These are phyloP conservation scores for Penstemon eatonii DNA, from an alignment of 257 asterid genomes.

Conservation along the genomic window DNA sequence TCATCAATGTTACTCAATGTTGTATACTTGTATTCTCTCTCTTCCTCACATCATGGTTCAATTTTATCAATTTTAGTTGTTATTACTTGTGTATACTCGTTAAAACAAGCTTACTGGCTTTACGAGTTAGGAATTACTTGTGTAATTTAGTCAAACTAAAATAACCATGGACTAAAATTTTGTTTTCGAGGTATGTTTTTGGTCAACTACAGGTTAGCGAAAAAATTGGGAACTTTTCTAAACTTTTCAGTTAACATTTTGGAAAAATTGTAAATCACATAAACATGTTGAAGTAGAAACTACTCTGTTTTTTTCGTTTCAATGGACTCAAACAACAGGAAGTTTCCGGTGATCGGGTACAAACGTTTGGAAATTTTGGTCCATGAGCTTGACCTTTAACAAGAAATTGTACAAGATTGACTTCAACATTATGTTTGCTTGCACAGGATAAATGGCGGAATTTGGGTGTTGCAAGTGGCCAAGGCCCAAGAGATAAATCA, in stretches of 20 bases:
- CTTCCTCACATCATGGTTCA: background rate
- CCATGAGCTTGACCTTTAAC: background rate
- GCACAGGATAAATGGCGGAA: slow-evolving; percentile 91
- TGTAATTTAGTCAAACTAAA: background rate
- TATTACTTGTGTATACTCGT: background rate
- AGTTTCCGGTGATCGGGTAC: too few species aligned
- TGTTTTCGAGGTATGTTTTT: too few species aligned
- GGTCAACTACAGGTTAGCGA: too few species aligned
- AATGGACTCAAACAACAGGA: too few species aligned
- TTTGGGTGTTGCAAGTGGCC: slow-evolving; percentile 72
- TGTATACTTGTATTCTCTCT: background rate
- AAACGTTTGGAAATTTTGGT: too few species aligned
- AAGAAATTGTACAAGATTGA: background rate
- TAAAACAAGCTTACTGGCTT: slow-evolving; percentile 6
- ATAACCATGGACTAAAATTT: background rate
- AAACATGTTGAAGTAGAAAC: too few species aligned
- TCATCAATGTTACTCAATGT: background rate
- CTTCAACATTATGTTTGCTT: slow-evolving; percentile 15
- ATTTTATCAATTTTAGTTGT: background rate
- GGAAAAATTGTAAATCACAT: too few species aligned
- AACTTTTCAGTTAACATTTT: too few species aligned
- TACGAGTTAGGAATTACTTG: background rate
- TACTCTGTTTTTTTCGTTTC: too few species aligned
- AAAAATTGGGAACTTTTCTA: too few species aligned
- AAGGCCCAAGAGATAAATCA: slow-evolving; percentile 61